Percentiles rank a stretch among this genome's conserved stretches.
Evolutionary conservation across 257 asterid genomes (phyloP).

Genomic region (Ligustrum vulgare): DNA sequence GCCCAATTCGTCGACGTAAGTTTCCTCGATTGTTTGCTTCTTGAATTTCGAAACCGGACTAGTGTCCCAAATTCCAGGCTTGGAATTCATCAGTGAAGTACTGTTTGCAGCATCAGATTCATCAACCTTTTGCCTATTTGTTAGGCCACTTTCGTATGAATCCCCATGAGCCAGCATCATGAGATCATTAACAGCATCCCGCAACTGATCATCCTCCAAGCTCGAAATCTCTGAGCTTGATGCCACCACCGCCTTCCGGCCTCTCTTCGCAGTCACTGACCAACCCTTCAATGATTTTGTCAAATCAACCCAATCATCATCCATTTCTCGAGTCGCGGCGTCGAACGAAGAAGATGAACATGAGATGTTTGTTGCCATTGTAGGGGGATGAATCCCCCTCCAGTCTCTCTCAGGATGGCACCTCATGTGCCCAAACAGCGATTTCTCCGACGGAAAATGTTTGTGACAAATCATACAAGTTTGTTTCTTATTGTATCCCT

Average conservation of each 20-base stretch:
- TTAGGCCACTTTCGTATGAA: slow-evolving; percentile 9
- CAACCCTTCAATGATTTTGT: slow-evolving; percentile 35
- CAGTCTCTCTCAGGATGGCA: slow-evolving; percentile 59
- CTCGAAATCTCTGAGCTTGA: slow-evolving; percentile 22
- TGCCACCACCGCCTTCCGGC: slow-evolving; percentile 36
- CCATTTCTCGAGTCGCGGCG: slow-evolving; percentile 12
- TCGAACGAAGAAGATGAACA: slow-evolving; percentile 25
- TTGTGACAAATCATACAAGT: slow-evolving; percentile 41
- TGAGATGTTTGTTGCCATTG: slow-evolving; percentile 8
- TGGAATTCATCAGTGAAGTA: slow-evolving; percentile 19
- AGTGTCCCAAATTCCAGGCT: slow-evolving; percentile 14
- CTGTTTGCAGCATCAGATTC: slow-evolving; percentile 33
- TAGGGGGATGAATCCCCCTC: slow-evolving; percentile 52
- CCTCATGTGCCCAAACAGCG: slow-evolving; percentile 67
- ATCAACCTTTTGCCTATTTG: slow-evolving; percentile 4
- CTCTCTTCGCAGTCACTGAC: slow-evolving; percentile 57
- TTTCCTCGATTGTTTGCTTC: slow-evolving; percentile 1
- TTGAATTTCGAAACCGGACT: slow-evolving; percentile 9
- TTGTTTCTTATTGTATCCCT: neutral
- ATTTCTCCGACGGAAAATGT: slow-evolving; percentile 51
- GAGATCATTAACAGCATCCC: slow-evolving; percentile 39
- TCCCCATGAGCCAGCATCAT: slow-evolving; percentile 43
- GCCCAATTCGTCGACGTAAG: neutral
- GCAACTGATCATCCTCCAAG: slow-evolving; percentile 24
- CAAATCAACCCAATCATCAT: slow-evolving; percentile 20